These are phyloP conservation scores for Vararia minispora DNA, from an alignment of 768 basidiomycete species.

Conservation along the genomic window DNA sequence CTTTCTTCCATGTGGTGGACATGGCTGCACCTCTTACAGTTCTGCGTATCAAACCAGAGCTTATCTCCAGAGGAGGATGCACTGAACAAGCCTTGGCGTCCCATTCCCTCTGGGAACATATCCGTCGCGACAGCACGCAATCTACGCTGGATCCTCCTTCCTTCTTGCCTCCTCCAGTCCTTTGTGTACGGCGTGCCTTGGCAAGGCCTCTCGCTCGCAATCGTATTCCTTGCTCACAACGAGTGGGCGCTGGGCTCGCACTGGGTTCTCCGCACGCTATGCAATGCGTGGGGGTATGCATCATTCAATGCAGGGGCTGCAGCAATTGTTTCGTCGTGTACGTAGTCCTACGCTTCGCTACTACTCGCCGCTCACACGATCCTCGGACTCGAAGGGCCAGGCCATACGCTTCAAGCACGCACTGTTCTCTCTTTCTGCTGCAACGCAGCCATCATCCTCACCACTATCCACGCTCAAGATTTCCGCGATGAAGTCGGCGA, in stretches of 20 bases:
- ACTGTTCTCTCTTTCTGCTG: neutral
- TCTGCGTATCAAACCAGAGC: constrained; percentile 17
- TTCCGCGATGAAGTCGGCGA: constrained; percentile 18
- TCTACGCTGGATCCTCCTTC: constrained; percentile 15
- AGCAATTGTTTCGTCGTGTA: constrained; percentile 2
- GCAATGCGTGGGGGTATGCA: constrained; percentile 13
- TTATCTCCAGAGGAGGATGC: constrained; percentile 14
- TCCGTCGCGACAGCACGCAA: constrained; percentile 5
- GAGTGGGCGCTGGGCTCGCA: constrained; percentile 14
- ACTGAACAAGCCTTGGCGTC: constrained; percentile 15
- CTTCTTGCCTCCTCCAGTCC: constrained; percentile 9
- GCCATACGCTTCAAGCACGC: neutral
- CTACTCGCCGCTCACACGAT: neutral
- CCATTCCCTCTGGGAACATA: constrained; percentile 15
- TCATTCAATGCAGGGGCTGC: constrained; percentile 18
- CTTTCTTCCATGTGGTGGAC: constrained; percentile 9
- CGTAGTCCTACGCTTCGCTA: neutral
- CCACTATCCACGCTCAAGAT: constrained; percentile 20
- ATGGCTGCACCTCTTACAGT: constrained; percentile 20
- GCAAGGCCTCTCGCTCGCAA: constrained; percentile 9
- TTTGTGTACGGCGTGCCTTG: no score
- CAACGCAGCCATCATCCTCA: constrained; percentile 14
- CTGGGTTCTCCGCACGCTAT: constrained; percentile 12
- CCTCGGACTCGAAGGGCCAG: no score
- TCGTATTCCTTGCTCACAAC: constrained; percentile 15